A percentile compares a stretch with the other conserved stretches of the same genome.
These are phyloP conservation scores for Pestalotiopsis sp. DNA, from an alignment of 2,329 filamentous ascomycete genomes.

Conservation along the genomic window DNA sequence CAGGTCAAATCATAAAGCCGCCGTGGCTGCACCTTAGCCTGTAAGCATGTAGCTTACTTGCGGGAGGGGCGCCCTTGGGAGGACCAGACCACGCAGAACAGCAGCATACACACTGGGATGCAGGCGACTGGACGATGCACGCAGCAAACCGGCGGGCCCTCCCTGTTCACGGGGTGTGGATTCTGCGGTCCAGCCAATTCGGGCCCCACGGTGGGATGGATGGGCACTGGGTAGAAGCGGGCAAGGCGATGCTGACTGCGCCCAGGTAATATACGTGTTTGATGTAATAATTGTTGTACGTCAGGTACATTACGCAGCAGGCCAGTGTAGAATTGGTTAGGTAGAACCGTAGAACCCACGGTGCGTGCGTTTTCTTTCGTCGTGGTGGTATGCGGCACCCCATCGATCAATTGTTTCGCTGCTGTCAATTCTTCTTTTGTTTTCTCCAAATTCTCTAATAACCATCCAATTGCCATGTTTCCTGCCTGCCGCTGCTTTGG, in stretches of 20 bases:
- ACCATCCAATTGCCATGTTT: background rate
- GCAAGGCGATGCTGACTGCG: background rate
- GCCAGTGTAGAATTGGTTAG: background rate
- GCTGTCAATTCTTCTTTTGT: background rate
- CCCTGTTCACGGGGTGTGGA: background rate
- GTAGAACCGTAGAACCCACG: background rate
- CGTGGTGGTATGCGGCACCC: background rate
- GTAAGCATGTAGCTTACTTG: background rate
- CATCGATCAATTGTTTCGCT: no score
- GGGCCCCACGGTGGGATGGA: background rate
- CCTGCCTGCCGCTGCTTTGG: background rate
- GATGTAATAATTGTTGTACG: background rate
- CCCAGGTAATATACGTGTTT: background rate
- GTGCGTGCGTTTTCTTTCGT: background rate
- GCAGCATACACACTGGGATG: background rate
- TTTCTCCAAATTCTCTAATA: background rate
- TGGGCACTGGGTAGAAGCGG: background rate
- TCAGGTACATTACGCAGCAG: background rate
- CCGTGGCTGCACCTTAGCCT: background rate
- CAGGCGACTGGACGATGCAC: background rate
- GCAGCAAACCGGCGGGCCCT: background rate
- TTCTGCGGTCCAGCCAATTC: background rate
- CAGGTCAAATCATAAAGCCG: background rate
- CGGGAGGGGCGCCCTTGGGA: background rate
- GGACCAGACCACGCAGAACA: background rate